Conservation (phyloP, 2,329 filamentous ascomycete species). For the Aspergillus caelatus region DNA sequence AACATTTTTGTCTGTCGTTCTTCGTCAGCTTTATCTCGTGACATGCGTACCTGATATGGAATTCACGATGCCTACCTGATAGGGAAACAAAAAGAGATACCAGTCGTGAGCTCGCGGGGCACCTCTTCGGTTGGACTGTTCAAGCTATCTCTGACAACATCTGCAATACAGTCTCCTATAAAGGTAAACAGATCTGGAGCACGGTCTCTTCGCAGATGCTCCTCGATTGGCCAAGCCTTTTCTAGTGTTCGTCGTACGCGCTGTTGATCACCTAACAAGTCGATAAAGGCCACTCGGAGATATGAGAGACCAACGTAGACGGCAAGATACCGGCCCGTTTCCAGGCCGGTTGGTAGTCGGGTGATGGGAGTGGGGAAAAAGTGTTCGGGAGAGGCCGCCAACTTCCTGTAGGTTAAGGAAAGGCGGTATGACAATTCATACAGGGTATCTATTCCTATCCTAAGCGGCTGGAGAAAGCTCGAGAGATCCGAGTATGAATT, state of each 20-base stretch:
- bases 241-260: slow-evolving; percentile 65
- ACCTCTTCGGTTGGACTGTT: slow-evolving; percentile 29
- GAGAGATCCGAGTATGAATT: not conserved
- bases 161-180: slow-evolving; percentile 73
- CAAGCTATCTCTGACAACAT: slow-evolving; percentile 63
- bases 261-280: slow-evolving; percentile 48
- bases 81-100: slow-evolving; percentile 48
- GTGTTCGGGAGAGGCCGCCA: slow-evolving; percentile 43
- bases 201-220: slow-evolving; percentile 72
- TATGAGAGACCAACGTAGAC: slow-evolving; percentile 58
- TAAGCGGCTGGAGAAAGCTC: slow-evolving; percentile 33
- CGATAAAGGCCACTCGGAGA: slow-evolving; percentile 56
- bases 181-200: slow-evolving; percentile 71
- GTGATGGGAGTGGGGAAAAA: slow-evolving; percentile 48
- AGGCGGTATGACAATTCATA: slow-evolving; percentile 41
- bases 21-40: slow-evolving; percentile 2
- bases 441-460: slow-evolving; percentile 32
- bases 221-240: slow-evolving; percentile 72
- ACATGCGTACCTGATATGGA: not conserved
- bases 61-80: slow-evolving; percentile 37
- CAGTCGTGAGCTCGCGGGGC: slow-evolving; percentile 40
- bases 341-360: slow-evolving; percentile 48
- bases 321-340: slow-evolving; percentile 56
- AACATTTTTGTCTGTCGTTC: slow-evolving; percentile 44
- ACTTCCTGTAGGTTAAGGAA: slow-evolving; percentile 38